Base-by-base conservation (phyloP, 257 asterid species). In the Jasminum sambac region DNA sequence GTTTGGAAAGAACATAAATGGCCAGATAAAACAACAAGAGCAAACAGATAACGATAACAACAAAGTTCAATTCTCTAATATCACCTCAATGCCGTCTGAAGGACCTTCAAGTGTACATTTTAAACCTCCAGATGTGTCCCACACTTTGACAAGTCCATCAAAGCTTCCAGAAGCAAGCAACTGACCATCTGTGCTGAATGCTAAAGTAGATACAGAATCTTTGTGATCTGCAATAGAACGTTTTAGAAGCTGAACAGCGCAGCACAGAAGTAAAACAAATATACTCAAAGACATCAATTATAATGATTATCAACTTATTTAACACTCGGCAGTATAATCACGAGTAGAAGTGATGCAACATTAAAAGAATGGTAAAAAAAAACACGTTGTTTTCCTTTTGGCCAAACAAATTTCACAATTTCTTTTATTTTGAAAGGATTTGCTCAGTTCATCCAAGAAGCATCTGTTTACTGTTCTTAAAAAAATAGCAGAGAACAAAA, bases 81-180 rank as follows among this genome's bases (percentile, higher is more conserved):
- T 80, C 57, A 89, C 99, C 98, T 94, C 96, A 82, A 94, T 88
- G 67, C 93, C 95, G 61, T 76, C 91, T 17, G 78, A 64, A 76
- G 99, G 95, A 78, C 99, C 99, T 36, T 91, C 98, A 70, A 94
- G 84, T 52, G 92, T 89, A 84, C 89, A 84, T 80, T 70, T 86
- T 48, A 89, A 74, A 26, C 72, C 82, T 73, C 84, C 86, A 67
- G 85, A 68, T 43, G 73, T 65, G 65, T 94, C 95, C 99, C 98
- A 94, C 62, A 94, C 82, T 82, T 85, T 87, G 62, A 89, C 86
- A 76, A 74, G 63, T 78, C 96, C 96, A 68, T 94, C 96, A 73
- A 94, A 79, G 82, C 98, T 73, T 81, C 98, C 99, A 21, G 99
- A 91, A 17, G 94, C 98, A 74, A 89, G 87, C 76, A 95, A 79